Evolutionary conservation across 495 filamentous ascomycete genomes (phyloP).

Genomic region (Cairneyella variabilis): DNA sequence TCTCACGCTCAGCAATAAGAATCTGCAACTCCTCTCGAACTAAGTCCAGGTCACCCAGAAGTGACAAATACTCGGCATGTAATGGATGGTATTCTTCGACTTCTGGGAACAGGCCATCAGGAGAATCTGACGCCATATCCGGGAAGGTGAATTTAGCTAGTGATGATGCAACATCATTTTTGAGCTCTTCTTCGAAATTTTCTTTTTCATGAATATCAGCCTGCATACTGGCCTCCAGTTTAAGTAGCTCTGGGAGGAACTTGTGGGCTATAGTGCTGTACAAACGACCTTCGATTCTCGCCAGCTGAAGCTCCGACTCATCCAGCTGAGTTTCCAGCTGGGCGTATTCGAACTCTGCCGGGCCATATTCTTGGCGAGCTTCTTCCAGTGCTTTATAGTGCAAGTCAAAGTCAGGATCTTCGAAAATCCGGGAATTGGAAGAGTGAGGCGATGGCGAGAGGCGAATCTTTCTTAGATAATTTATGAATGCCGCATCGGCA

Average conservation of each 20-base stretch:
- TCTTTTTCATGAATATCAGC: too few relatives aligned
- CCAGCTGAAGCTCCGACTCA: slow-evolving; percentile 11
- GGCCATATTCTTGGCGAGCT: slow-evolving; percentile 17
- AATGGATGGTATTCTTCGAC: slow-evolving; percentile 7
- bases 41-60: slow-evolving; percentile 18
- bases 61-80: slow-evolving; percentile 8
- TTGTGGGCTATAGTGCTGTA: neutral
- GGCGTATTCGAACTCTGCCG: slow-evolving; percentile 11
- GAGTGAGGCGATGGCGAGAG: neutral
- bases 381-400: slow-evolving; percentile 10
- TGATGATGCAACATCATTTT: too few relatives aligned
- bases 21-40: slow-evolving; percentile 7
- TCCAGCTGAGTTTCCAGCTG: slow-evolving; percentile 8
- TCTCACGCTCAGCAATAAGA: neutral
- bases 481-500: slow-evolving; percentile 12
- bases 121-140: too few relatives aligned
- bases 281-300: slow-evolving; percentile 12
- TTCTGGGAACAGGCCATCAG: neutral
- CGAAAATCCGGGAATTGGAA: neutral
- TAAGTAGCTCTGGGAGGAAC: neutral
- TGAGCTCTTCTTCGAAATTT: too few relatives aligned
- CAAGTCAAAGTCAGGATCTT: neutral
- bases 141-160: too few relatives aligned
- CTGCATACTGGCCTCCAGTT: neutral
- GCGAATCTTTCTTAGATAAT: slow-evolving; percentile 2